Evolutionary conservation across 768 basidiomycete genomes (phyloP).

Genomic region (Mycena olivaceomarginata): DNA sequence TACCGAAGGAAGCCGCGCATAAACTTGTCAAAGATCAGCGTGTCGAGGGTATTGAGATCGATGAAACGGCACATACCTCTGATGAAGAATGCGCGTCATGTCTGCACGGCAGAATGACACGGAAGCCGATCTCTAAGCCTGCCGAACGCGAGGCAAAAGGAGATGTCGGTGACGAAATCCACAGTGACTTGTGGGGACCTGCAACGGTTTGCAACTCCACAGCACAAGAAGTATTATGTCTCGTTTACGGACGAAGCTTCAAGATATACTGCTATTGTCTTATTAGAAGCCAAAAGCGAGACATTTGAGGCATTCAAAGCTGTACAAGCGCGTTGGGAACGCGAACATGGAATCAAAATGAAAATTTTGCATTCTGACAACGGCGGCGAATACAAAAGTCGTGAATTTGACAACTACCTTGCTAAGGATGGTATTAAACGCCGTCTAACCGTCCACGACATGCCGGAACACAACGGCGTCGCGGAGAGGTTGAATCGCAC

Average conservation of each 20-base stretch:
- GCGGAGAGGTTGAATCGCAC: too few species aligned
- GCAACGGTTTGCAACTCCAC: slow-evolving; percentile 38
- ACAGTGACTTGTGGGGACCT: slow-evolving; percentile 61
- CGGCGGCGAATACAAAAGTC: too few species aligned
- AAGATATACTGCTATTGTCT: too few species aligned
- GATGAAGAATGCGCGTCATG: slow-evolving; percentile 52
- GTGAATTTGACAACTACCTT: too few species aligned
- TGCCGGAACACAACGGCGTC: too few species aligned
- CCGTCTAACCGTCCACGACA: too few species aligned
- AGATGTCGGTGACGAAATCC: slow-evolving; percentile 48
- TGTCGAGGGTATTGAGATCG: slow-evolving; percentile 51
- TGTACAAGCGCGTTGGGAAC: slow-evolving; percentile 45
- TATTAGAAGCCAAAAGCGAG: slow-evolving; percentile 40
- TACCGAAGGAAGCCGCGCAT: slow-evolving; percentile 43
- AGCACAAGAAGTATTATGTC: too few species aligned
- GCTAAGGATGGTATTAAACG: too few species aligned
- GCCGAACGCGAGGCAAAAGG: slow-evolving; percentile 30
- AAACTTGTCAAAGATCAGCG: slow-evolving; percentile 22
- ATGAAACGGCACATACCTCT: slow-evolving; percentile 33
- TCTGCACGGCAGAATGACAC: slow-evolving; percentile 51
- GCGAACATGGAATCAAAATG: too few species aligned
- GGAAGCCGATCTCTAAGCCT: slow-evolving; percentile 49
- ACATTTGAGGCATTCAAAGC: slow-evolving; percentile 47
- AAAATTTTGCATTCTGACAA: too few species aligned
- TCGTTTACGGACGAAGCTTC: too few species aligned